These are phyloP conservation scores for Trichoderma sp. DNA, from an alignment of 2,329 filamentous ascomycete genomes.

Conservation along the genomic window DNA sequence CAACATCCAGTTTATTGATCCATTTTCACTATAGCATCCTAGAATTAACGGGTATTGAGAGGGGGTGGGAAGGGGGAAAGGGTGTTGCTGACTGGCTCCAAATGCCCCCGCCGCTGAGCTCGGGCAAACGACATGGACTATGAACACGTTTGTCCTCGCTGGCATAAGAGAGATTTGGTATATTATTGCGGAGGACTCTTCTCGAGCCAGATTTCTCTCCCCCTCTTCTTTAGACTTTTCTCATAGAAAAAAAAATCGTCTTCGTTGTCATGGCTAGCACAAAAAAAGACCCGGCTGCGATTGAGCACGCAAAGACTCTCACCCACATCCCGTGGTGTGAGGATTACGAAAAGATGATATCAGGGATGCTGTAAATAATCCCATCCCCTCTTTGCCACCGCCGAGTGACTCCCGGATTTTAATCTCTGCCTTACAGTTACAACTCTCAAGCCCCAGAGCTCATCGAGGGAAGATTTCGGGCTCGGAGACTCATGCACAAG, in stretches of 20 bases:
- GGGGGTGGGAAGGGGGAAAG: background rate
- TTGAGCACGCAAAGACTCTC: conserved; percentile 47
- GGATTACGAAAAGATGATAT: conserved; percentile 64
- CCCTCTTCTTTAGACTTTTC: background rate
- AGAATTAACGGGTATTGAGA: background rate
- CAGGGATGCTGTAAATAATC: conserved; percentile 53
- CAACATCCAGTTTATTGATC: conserved; percentile 3
- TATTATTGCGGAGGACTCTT: background rate
- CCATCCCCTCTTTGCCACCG: background rate
- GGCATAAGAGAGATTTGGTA: background rate
- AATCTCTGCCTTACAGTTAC: conserved; percentile 41
- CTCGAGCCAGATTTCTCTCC: background rate
- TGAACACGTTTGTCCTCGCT: conserved; percentile 13
- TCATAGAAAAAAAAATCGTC: background rate
- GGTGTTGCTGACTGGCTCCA: conserved; percentile 12
- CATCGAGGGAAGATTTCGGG: conserved; percentile 48
- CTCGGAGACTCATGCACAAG: conserved; percentile 53
- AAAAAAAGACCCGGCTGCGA: conserved; percentile 40
- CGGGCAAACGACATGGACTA: conserved; percentile 5
- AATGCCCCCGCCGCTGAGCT: conserved; percentile 13
- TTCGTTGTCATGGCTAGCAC: conserved; percentile 28
- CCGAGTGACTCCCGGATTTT: background rate
- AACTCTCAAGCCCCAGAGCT: conserved; percentile 48
- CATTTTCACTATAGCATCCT: conserved; percentile 8
- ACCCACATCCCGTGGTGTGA: conserved; percentile 55